Evolutionary conservation across 768 basidiomycete species (phyloP), one percentile per base, ranked within the genome.

Genomic region (Mycena vulgaris): DNA sequence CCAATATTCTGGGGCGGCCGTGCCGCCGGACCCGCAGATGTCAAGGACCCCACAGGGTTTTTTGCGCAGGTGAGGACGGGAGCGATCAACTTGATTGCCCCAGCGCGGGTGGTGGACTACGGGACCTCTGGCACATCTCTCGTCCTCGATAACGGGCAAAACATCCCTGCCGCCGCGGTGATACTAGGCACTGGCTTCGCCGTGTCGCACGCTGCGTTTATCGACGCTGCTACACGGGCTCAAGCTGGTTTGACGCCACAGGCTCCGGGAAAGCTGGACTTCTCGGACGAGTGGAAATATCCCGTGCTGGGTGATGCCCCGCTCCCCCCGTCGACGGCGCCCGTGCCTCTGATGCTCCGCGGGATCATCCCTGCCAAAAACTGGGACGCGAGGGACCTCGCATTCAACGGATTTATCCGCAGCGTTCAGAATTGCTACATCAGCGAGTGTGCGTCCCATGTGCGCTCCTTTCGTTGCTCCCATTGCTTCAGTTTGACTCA

Each of bases 391-490:
- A 31, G 52, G 33, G 52, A 55, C 52, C 33, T 55, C 21, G 52
- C 21, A 21, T 55, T 55, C 21, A 55, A 55, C n/a, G 33, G 52
- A 2, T 35, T 55, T 13, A 35, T 55, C 11, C 52, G n/a, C 5
- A 55, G 52, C 21, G 30, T 35, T 21, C 52, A 55, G 31, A 55
- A 55, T 28, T 55, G 31, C 52, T 55, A 55, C 11, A 35, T 55
- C 33, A 23, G 31, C 33, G 33, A 55, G 10, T 33, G 31, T 21
- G 33, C 52, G 7, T 31, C 33, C 21, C 52, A 35, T 55, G 52
- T 35, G 52, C 21, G 52, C 16, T 21, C n/a, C 45, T 47, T 28
- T 2, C 13, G 9, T 25, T 28, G 11, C 25, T 11, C 23, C 7
- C 23, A 10, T 10, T 10, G 5, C 9, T 28, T 14, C 2, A 28